phyloP scores from a whole-genome alignment of 306 rosid species.

The Begonia masoniana region DNA sequence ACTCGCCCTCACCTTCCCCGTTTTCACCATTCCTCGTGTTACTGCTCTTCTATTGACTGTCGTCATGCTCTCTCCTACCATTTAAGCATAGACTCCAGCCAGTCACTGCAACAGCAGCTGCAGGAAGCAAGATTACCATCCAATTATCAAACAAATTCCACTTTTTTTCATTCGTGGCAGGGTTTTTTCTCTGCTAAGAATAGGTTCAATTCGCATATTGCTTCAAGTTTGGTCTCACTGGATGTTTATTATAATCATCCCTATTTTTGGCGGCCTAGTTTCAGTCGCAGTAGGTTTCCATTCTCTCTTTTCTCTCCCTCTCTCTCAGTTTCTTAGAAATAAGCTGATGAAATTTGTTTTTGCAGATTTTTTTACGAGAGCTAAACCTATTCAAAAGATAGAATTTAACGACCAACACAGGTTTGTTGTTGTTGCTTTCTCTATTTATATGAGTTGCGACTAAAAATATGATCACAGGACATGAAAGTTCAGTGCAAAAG shows the following conservation, averaged over 20 bases:
- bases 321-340: not conserved
- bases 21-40: constrained; percentile 1
- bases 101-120: constrained; percentile 5
- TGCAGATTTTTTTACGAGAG: constrained; percentile 65
- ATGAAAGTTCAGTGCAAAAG: too few relatives aligned
- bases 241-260: constrained; percentile 10
- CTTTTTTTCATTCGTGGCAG: not conserved
- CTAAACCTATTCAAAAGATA: constrained; percentile 45
- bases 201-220: constrained; percentile 20
- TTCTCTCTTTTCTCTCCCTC: not conserved
- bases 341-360: not conserved
- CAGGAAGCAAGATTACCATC: not conserved
- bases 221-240: constrained; percentile 15
- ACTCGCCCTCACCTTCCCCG: constrained; percentile 12
- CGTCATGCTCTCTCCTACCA: constrained; percentile 6
- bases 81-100: not conserved
- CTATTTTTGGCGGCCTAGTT: constrained; percentile 15
- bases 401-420: constrained; percentile 71
- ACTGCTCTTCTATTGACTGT: constrained; percentile 6
- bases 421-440: constrained; percentile 9
- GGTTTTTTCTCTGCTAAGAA: constrained; percentile 6
- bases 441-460: too few relatives aligned
- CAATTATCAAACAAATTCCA: constrained; percentile 1
- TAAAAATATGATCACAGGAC: too few relatives aligned
- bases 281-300: constrained; percentile 35